A percentile compares a stretch with the other conserved stretches of the same genome.
Conservation (phyloP, 805 yeast species). For the Teunomyces cretensis region DNA sequence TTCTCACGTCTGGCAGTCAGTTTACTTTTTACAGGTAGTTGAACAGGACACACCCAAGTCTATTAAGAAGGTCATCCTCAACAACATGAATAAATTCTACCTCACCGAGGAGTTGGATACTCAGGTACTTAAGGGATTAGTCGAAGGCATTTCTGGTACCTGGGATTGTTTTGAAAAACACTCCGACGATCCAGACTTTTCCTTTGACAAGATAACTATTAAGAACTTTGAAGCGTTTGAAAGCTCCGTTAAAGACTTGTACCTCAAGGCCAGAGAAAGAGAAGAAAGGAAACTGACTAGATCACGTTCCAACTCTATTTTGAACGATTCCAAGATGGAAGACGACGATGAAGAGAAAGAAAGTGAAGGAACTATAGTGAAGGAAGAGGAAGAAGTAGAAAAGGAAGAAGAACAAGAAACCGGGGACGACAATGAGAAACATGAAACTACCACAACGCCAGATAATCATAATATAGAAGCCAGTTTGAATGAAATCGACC, state of each 20-base stretch:
- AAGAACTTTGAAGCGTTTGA: conserved; percentile 33
- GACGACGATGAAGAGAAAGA: conserved; percentile 23
- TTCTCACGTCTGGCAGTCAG: conserved; percentile 56
- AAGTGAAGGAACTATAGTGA: conserved; percentile 13
- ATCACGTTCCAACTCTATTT: conserved; percentile 1
- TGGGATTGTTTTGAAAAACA: conserved; percentile 21
- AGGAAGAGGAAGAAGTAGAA: conserved; percentile 10
- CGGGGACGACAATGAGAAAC: background rate
- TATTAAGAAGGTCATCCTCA: conserved; percentile 52
- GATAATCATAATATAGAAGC: conserved; percentile 11
- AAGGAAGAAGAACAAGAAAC: conserved; percentile 6
- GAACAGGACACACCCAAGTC: conserved; percentile 51
- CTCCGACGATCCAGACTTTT: conserved; percentile 27
- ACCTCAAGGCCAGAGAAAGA: conserved; percentile 22
- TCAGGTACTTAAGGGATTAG: conserved; percentile 30
- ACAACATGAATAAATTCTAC: conserved; percentile 48
- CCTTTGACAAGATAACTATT: conserved; percentile 29
- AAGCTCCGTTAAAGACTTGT: conserved; percentile 21
- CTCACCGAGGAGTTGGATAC: conserved; percentile 29
- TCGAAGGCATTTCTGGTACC: conserved; percentile 36
- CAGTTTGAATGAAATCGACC: conserved; percentile 30
- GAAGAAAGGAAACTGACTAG: conserved; percentile 10
- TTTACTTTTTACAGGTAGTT: conserved; percentile 53
- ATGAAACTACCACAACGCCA: background rate
- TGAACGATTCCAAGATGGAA: conserved; percentile 15